Conservation (phyloP, 768 basidiomycete genomes). For the Suillus plorans region DNA sequence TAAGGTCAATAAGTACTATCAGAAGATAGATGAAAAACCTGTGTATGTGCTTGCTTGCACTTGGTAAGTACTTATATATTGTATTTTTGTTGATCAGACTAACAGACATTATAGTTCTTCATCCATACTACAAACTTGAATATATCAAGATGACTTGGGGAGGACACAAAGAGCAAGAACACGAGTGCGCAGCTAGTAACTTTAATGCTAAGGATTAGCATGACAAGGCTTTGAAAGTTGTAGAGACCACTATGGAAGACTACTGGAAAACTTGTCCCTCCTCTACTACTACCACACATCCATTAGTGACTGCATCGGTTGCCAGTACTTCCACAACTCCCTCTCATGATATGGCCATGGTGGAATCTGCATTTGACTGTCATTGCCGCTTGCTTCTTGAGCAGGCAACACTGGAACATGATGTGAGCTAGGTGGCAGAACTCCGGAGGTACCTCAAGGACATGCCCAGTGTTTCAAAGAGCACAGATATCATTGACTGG, state of each 20-base stretch:
- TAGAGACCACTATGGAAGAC: slow-evolving; percentile 4
- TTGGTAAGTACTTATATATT: no score
- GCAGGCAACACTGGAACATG: neutral
- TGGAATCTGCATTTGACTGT: neutral
- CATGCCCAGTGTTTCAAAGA: neutral
- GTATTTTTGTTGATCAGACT: no score
- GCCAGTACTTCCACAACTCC: no score
- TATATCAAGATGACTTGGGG: slow-evolving; percentile 22
- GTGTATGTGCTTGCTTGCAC: no score
- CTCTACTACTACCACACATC: neutral
- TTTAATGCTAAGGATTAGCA: slow-evolving; percentile 16
- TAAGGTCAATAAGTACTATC: no score
- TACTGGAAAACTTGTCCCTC: slow-evolving; percentile 4
- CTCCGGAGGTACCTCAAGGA: slow-evolving; percentile 1
- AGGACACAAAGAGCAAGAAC: slow-evolving; percentile 7
- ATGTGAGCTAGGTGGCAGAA: slow-evolving; percentile 8
- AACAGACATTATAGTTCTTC: slow-evolving; percentile 4
- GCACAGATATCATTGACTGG: slow-evolving; percentile 12
- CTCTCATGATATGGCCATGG: neutral
- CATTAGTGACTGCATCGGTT: neutral
- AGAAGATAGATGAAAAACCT: no score
- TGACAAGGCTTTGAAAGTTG: slow-evolving; percentile 9
- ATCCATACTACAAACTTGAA: slow-evolving; percentile 11
- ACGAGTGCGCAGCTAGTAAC: slow-evolving; percentile 7
- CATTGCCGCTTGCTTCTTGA: neutral